Conservation (phyloP, 805 yeast genomes). For the Pichia paraexigua region DNA sequence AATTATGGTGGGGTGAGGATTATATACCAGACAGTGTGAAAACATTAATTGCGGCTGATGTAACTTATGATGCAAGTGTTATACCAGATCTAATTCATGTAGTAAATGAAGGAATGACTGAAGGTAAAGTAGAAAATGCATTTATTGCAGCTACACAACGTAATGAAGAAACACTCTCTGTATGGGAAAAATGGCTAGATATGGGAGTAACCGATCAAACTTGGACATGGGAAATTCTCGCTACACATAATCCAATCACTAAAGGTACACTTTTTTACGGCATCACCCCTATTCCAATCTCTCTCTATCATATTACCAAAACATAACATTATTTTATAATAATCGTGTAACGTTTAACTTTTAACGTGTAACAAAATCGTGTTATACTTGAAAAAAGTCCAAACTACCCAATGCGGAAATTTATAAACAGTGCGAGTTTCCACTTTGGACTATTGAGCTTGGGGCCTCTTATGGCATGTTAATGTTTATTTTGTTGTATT, state of each 20-base stretch:
- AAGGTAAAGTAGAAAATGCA: conserved; percentile 19
- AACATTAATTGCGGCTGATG: conserved; percentile 74
- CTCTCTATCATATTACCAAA: neutral
- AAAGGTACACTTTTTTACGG: neutral
- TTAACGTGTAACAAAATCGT: neutral
- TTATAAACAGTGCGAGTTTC: neutral
- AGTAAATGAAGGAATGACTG: conserved; percentile 31
- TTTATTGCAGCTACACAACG: conserved; percentile 70
- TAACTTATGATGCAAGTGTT: conserved; percentile 67
- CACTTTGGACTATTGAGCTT: neutral
- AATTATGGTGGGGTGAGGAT: conserved; percentile 55
- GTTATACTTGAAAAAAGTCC: neutral
- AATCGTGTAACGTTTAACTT: neutral
- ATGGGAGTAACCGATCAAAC: conserved; percentile 19
- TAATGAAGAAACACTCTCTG: conserved; percentile 42
- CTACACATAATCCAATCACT: neutral
- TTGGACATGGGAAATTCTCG: conserved; percentile 22
- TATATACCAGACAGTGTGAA: conserved; percentile 35
- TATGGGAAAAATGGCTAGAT: conserved; percentile 33
- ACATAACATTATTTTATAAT: too few relatives aligned
- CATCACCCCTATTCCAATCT: neutral
- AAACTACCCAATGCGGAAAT: conserved; percentile 1
- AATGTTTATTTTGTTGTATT: neutral
- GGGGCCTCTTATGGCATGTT: neutral
- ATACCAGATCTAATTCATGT: conserved; percentile 49